A percentile compares a stretch with the other conserved stretches of the same genome.
Evolutionary conservation across 257 asterid species (phyloP).

Genomic region (Solanum boliviense): DNA sequence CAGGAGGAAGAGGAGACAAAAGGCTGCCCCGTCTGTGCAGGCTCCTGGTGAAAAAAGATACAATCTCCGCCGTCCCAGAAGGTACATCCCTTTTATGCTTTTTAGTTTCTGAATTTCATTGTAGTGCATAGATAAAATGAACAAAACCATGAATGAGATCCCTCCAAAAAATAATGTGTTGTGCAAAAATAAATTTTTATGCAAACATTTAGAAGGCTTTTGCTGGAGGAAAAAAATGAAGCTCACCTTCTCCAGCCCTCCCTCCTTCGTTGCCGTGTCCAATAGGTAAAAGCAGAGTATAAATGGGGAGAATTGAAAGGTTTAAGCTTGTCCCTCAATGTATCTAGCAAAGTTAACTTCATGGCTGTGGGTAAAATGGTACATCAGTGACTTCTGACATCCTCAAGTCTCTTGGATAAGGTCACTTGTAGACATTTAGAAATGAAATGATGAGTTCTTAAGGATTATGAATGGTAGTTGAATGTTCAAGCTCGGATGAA

Average conservation of each 20-base stretch:
- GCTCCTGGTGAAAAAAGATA: conserved; percentile 54
- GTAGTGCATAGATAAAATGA: background rate
- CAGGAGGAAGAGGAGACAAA: conserved; percentile 68
- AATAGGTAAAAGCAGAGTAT: background rate
- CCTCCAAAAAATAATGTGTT: background rate
- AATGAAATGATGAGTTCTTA: background rate
- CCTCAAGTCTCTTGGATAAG: background rate
- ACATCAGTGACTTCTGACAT: background rate
- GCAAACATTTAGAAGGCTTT: background rate
- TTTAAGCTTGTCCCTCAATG: background rate
- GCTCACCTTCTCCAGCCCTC: background rate
- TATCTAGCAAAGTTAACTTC: background rate
- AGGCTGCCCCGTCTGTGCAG: conserved; percentile 36
- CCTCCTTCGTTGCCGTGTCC: background rate
- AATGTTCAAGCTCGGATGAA: background rate
- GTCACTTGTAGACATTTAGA: background rate
- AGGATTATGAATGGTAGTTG: background rate
- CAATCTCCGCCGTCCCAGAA: conserved; percentile 69
- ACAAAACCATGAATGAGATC: background rate
- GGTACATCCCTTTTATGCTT: conserved; percentile 26
- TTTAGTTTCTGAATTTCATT: background rate
- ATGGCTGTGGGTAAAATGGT: background rate
- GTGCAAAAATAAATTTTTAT: background rate
- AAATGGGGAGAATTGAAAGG: background rate
- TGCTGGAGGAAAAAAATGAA: background rate